Evolutionary conservation across 257 asterid genomes (phyloP).

Genomic region (Catharanthus roseus): DNA sequence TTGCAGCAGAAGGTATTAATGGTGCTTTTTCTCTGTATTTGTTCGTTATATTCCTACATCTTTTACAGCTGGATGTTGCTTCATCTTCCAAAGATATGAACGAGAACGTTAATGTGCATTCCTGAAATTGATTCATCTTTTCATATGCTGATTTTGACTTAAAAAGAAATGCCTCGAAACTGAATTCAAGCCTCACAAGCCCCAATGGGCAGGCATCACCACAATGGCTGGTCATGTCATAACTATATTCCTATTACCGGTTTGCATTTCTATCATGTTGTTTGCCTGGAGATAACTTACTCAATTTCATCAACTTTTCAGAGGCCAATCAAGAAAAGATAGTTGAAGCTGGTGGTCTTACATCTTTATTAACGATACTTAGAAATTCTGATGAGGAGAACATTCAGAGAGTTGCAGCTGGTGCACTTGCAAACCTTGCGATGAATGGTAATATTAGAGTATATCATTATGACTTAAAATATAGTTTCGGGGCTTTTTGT

Average conservation of each 20-base stretch:
- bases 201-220: too few species aligned
- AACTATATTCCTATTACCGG: background rate
- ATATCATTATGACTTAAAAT: background rate
- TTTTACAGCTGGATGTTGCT: background rate
- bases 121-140: background rate
- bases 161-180: too few species aligned
- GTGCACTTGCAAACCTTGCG: conserved; percentile 92
- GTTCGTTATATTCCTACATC: background rate
- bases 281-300: conserved; percentile 8
- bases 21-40: conserved; percentile 2
- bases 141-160: too few species aligned
- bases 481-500: background rate
- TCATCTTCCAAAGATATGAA: background rate
- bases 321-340: conserved; percentile 80
- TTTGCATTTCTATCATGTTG: background rate
- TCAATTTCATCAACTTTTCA: conserved; percentile 25
- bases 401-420: conserved; percentile 83
- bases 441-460: conserved; percentile 58
- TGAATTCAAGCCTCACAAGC: too few species aligned
- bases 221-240: background rate
- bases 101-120: too few species aligned
- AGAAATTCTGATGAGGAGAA: conserved; percentile 63
- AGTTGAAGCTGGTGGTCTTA: conserved; percentile 83
- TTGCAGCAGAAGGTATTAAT: conserved; percentile 85
- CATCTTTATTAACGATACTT: conserved; percentile 65